phyloP scores from a whole-genome alignment of 2,329 filamentous ascomycete species.

The Aspergillus niger region DNA sequence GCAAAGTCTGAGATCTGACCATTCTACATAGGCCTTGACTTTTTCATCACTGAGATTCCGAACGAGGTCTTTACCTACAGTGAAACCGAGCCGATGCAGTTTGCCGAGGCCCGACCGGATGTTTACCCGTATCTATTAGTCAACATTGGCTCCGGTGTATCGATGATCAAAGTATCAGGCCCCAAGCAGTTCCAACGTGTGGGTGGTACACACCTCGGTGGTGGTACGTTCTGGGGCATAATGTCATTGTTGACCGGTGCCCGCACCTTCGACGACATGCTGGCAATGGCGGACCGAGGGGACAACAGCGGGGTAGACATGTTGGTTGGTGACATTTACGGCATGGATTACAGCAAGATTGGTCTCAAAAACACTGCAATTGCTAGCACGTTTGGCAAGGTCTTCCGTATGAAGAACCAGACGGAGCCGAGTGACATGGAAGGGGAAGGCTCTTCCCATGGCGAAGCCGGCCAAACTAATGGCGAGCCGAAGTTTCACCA shows the following conservation, averaged over 20 bases:
- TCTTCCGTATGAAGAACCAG: constrained; percentile 87
- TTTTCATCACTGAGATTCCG: constrained; percentile 98
- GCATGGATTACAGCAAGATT: constrained; percentile 92
- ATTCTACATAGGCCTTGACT: constrained; percentile 72
- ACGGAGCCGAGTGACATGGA: constrained; percentile 80
- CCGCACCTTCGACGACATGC: constrained; percentile 95
- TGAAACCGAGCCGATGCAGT: constrained; percentile 87
- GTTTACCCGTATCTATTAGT: constrained; percentile 97
- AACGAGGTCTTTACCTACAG: constrained; percentile 97
- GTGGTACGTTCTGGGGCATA: constrained; percentile 96
- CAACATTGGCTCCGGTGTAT: constrained; percentile 96
- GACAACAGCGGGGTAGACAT: constrained; percentile 95
- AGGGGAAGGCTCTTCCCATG: constrained; percentile 59
- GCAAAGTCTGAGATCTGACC: constrained; percentile 3
- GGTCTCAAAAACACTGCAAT: constrained; percentile 95
- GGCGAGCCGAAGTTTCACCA: constrained; percentile 62
- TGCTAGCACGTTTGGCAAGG: constrained; percentile 93
- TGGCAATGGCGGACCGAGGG: constrained; percentile 83
- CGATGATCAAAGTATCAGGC: constrained; percentile 94
- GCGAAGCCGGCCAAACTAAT: constrained; percentile 47
- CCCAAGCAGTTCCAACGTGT: constrained; percentile 85
- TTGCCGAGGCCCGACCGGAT: constrained; percentile 72
- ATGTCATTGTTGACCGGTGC: constrained; percentile 91
- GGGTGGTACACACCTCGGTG: constrained; percentile 89
- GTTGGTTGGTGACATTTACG: constrained; percentile 97